These are phyloP conservation scores for Cokeromyces recurvatus DNA, from an alignment of 371 early-diverging fungal genomes.

Conservation along the genomic window DNA sequence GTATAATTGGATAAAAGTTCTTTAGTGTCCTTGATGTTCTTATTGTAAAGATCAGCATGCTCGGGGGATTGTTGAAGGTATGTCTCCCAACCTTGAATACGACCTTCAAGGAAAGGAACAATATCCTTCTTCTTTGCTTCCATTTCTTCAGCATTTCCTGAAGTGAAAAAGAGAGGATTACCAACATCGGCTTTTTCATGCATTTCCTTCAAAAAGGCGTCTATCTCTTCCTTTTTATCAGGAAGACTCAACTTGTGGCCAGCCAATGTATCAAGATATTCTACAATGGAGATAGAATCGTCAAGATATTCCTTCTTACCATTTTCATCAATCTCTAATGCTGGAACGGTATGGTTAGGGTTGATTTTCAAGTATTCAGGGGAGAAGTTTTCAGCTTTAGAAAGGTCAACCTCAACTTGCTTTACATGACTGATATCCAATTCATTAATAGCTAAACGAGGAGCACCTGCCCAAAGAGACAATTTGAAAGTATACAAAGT, in stretches of 20 bases:
- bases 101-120: conserved; percentile 23
- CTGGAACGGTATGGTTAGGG: conserved; percentile 31
- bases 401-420: conserved; percentile 24
- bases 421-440: conserved; percentile 20
- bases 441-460: conserved; percentile 28
- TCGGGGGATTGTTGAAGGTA: conserved; percentile 21
- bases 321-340: conserved; percentile 21
- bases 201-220: conserved; percentile 21
- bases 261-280: conserved; percentile 17
- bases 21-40: conserved; percentile 15
- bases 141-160: conserved; percentile 21
- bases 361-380: conserved; percentile 28
- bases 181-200: conserved; percentile 28
- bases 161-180: conserved; percentile 31
- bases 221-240: conserved; percentile 13
- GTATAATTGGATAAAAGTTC: conserved; percentile 13
- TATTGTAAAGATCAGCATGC: conserved; percentile 17
- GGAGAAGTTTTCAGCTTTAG: conserved; percentile 33
- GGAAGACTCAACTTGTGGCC: conserved; percentile 12
- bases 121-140: conserved; percentile 17
- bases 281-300: conserved; percentile 19
- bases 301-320: conserved; percentile 5
- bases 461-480: conserved; percentile 30
- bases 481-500: conserved; percentile 29
- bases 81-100: conserved; percentile 23